Evolutionary conservation across 495 filamentous ascomycete species (phyloP), one percentile per base, ranked within the genome.

Genomic region (Penicillium silybi): DNA sequence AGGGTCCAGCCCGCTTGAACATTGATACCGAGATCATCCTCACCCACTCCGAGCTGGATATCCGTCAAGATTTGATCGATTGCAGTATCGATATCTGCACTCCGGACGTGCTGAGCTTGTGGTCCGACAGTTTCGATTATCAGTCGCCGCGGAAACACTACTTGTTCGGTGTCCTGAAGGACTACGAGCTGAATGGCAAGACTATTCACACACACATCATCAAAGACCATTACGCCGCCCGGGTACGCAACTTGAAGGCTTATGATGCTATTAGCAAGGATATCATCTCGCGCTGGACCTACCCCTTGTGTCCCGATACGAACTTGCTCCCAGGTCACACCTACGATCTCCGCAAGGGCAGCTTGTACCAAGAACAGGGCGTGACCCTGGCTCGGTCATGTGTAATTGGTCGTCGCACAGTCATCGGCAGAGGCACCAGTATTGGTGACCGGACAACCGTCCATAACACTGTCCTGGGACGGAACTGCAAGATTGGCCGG

Each of bases 121-220:
- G 93, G 89, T 91, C 90, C 6, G 93, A 99, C 64, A 95, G 90
- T 64, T 99, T 99, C 67, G 93, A 99, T 70, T 97, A 93, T 70
- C 87, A 96, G 62, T 76, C 87, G 4, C 88, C 93, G 7, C 82
- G 93, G 48, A 85, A 85, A 56, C 89, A 95, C 60, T 97, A 95
- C 59, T 66, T 99, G 22, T 85, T 89, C 56, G 90, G 90, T 52
- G 89, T 97, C 15, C 75, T 99, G 19, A 97, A 96, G 69, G 93
- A 99, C 62, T 95, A 87, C 67, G 93, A 99, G 66, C 78, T 97
- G 41, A 96, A 97, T 68, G 90, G 90, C 20, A 97, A 97, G 75
- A 90, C 90, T 5, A 87, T 99, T 25, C 89, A 96, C 64, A 87
- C 88, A n/a, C 83, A 96, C 54, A 85, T 98, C 49, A 70, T 96